Evolutionary conservation across 1,139 yeast species (phyloP).

Genomic region (Debaryomyces coudertii): DNA sequence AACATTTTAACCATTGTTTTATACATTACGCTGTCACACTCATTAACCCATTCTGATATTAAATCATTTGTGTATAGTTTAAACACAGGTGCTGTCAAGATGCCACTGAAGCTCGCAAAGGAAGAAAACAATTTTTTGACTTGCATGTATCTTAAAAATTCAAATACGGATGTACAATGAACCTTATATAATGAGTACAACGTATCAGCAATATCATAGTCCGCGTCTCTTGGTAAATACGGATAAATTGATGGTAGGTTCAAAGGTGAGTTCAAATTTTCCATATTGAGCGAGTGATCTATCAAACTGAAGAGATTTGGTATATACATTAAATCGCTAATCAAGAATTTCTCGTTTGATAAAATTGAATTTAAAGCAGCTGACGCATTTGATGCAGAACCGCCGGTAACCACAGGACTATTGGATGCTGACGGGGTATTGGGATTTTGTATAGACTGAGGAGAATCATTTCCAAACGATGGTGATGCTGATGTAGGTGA

Average conservation of each 20-base stretch:
- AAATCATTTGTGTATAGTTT: slow-evolving; percentile 57
- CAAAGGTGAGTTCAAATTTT: slow-evolving; percentile 35
- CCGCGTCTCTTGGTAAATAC: slow-evolving; percentile 52
- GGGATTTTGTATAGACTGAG: slow-evolving; percentile 21
- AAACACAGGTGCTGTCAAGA: slow-evolving; percentile 67
- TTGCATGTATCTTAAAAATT: slow-evolving; percentile 69
- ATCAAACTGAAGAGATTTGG: slow-evolving; percentile 41
- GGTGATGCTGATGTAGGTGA: slow-evolving; percentile 31
- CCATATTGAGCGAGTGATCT: slow-evolving; percentile 24
- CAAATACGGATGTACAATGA: slow-evolving; percentile 65
- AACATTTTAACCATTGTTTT: slow-evolving; percentile 63
- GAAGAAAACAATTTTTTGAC: slow-evolving; percentile 59
- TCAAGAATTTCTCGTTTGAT: slow-evolving; percentile 12
- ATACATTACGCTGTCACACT: slow-evolving; percentile 69
- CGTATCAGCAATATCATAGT: slow-evolving; percentile 63
- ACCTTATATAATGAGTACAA: slow-evolving; percentile 62
- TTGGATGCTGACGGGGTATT: slow-evolving; percentile 33
- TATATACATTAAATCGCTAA: slow-evolving; percentile 32
- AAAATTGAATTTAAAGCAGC: slow-evolving; percentile 11
- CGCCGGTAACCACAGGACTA: slow-evolving; percentile 21
- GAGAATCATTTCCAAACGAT: slow-evolving; percentile 18
- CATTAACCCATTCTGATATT: slow-evolving; percentile 61
- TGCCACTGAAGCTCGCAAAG: slow-evolving; percentile 57
- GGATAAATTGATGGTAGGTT: slow-evolving; percentile 56
- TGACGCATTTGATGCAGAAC: slow-evolving; percentile 17